phyloP scores from a whole-genome alignment of 176 grass and related monocot genomes.

The maize (Zea mays) region DNA sequence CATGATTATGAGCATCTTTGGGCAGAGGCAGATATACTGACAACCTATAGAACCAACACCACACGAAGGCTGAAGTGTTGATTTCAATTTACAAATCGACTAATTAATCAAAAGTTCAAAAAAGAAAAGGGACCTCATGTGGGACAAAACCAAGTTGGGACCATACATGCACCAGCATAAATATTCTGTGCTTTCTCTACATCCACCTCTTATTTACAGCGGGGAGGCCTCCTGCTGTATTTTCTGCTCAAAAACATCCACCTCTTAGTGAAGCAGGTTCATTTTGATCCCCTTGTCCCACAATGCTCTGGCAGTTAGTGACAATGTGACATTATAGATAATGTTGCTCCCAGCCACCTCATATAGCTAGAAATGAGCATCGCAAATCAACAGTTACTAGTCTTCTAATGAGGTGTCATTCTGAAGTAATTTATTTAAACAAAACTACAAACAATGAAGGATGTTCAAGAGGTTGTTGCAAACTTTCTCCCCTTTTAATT shows the following conservation, averaged over 20 bases:
- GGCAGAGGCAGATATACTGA: background rate
- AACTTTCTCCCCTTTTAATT: background rate
- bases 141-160: background rate
- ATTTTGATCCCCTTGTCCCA: background rate
- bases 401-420: background rate
- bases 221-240: too few species aligned
- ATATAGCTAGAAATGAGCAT: background rate
- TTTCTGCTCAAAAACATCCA: too few species aligned
- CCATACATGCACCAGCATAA: background rate
- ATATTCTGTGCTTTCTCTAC: background rate
- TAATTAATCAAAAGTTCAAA: background rate
- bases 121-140: background rate
- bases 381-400: background rate
- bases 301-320: background rate
- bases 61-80: constrained; percentile 1
- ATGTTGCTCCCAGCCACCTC: background rate
- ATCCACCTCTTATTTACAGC: background rate
- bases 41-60: background rate
- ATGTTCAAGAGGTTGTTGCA: background rate
- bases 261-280: background rate
- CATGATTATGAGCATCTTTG: background rate
- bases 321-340: background rate
- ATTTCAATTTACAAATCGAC: background rate
- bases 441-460: background rate
- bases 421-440: background rate